A percentile compares a stretch with the other conserved stretches of the same genome.
These are phyloP conservation scores for Cryptosporidium ubiquitum DNA, from an alignment of 169 alveolate genomes.

Conservation along the genomic window DNA sequence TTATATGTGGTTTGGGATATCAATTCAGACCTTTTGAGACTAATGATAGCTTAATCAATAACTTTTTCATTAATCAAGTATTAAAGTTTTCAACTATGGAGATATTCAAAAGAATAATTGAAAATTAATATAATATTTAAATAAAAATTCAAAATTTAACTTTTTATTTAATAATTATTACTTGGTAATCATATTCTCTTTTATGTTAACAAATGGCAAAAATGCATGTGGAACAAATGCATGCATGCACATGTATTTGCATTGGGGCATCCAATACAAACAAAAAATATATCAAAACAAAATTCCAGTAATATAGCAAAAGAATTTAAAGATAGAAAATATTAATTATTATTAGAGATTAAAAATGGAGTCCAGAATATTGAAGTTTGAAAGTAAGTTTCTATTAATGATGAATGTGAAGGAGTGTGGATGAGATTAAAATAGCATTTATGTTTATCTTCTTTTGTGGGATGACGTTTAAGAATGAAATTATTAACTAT, in stretches of 20 bases:
- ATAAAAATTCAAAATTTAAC: too few relatives aligned
- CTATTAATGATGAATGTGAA: neutral
- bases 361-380: slow-evolving; percentile 52
- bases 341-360: neutral
- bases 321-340: neutral
- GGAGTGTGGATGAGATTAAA: neutral
- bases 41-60: neutral
- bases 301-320: neutral
- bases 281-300: neutral
- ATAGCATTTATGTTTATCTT: neutral
- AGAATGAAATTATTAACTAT: neutral
- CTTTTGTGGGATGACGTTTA: neutral
- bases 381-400: slow-evolving; percentile 68
- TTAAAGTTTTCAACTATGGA: slow-evolving; percentile 1
- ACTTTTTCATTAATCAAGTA: neutral
- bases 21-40: neutral
- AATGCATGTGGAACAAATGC: neutral
- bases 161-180: neutral
- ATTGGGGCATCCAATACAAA: neutral
- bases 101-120: neutral
- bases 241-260: neutral
- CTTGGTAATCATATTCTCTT: too few relatives aligned
- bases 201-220: neutral
- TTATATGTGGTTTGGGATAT: neutral
- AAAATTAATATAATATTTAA: neutral